Evolutionary conservation across 352 stramenopile species (phyloP).

Genomic region (Globisporangium polare): DNA sequence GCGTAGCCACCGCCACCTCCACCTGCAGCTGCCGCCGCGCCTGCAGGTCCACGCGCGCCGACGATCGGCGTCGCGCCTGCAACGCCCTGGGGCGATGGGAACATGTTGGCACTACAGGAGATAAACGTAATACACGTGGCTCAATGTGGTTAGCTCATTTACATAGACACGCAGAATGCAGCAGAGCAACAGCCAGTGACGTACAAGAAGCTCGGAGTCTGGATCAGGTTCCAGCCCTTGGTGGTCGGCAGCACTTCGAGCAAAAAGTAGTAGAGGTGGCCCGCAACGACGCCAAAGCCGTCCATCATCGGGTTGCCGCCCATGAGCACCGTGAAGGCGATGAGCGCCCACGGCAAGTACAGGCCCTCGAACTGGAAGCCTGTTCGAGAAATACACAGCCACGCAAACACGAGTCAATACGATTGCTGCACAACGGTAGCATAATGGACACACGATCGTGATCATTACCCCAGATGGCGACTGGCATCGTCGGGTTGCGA

Average conservation of each 20-base stretch:
- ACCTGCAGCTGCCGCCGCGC: slow-evolving; percentile 27
- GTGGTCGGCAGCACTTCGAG: slow-evolving; percentile 83
- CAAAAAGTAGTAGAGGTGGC: slow-evolving; percentile 90
- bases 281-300: slow-evolving; percentile 79
- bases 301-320: slow-evolving; percentile 86
- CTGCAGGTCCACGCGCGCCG: slow-evolving; percentile 37
- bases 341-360: slow-evolving; percentile 87
- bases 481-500: slow-evolving; percentile 73
- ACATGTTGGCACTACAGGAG: slow-evolving; percentile 39
- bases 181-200: slow-evolving; percentile 13
- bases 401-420: background rate
- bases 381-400: slow-evolving; percentile 12
- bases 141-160: background rate
- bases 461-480: slow-evolving; percentile 75
- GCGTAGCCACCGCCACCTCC: slow-evolving; percentile 57
- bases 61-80: slow-evolving; percentile 48
- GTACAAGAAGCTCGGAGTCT: slow-evolving; percentile 83
- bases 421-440: background rate
- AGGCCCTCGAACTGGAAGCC: slow-evolving; percentile 85
- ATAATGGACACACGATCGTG: background rate
- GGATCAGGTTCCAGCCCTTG: slow-evolving; percentile 81
- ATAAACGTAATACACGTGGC: background rate
- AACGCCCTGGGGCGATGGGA: slow-evolving; percentile 54
- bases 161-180: background rate
- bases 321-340: slow-evolving; percentile 86